Evolutionary conservation across 257 asterid species (phyloP), one percentile per base, ranked within the genome.

Genomic region (Osmanthus fragrans): DNA sequence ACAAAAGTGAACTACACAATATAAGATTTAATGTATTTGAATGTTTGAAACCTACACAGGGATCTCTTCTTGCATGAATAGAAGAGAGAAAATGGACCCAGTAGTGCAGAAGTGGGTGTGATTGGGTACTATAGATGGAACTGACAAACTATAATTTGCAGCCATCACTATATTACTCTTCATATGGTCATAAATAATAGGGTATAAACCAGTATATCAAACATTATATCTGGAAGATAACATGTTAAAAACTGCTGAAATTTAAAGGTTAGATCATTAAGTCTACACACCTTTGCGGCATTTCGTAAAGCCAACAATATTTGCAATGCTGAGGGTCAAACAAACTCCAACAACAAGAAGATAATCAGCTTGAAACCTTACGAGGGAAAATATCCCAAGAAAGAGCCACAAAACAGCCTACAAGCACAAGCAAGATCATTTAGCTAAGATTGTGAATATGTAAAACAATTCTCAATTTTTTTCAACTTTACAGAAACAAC

Each of bases 271-370:
- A 74, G 54, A 67, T 39, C 74, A 56, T 40, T 45, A 21, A 79
- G 56, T 56, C 77, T 19, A 77, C 87, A 56, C 77, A 93, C 99
- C 99, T 93, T 96, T 96, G 77, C 91, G 93, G 87, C 99, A 96
- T 84, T 86, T 92, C 36, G 98, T 96, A 86, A 96, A 96, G 86
- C 98, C 99, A 82, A 96, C 87, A 72, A 96, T 96, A 84, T 96
- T 96, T 78, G 99, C 99, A 76, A 90, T 71, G 82, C 99, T 87
- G 82, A 96, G 98, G 74, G 99, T 96, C 87, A 93, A 84, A 82
- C 99, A 96, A n/a, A 96, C 99, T 58, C 97, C 98, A 77, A 96
- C 91, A 65, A 96, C 99, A 19, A 96, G 96, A 78, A 94, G 94
- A 86, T 88, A 96, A 81, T 94, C 99, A 78, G 97, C 99, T 85